A percentile compares a stretch with the other conserved stretches of the same genome.
Conservation (phyloP, 345 rosid genomes). For the Boechera divaricarpa region DNA sequence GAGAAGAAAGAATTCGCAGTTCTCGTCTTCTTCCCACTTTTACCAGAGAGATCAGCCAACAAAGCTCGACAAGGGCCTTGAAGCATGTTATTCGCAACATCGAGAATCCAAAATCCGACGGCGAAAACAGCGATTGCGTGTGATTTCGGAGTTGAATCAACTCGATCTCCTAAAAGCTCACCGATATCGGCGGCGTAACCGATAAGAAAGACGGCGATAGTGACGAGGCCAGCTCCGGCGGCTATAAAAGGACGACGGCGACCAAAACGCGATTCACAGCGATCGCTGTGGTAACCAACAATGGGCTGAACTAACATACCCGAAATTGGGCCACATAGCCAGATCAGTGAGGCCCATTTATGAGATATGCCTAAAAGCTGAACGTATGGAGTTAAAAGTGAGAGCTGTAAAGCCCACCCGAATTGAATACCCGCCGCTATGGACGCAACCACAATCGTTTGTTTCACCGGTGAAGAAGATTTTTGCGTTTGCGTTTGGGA, state of each 20-base stretch:
- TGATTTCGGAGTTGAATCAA: slow-evolving; percentile 44
- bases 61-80: slow-evolving; percentile 89
- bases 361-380: slow-evolving; percentile 84
- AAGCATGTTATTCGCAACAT: slow-evolving; percentile 86
- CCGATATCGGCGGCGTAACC: slow-evolving; percentile 85
- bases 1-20: slow-evolving; percentile 63
- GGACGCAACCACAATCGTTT: slow-evolving; percentile 64
- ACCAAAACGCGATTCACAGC: slow-evolving; percentile 67
- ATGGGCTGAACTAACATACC: slow-evolving; percentile 84
- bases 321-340: slow-evolving; percentile 92
- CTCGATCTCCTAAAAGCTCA: slow-evolving; percentile 53
- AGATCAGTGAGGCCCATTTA: slow-evolving; percentile 77
- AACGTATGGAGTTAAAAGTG: slow-evolving; percentile 77
- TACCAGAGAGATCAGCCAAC: slow-evolving; percentile 74
- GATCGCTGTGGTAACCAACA: slow-evolving; percentile 88
- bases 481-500: slow-evolving; percentile 22
- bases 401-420: slow-evolving; percentile 92
- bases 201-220: slow-evolving; percentile 64
- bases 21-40: slow-evolving; percentile 54
- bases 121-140: slow-evolving; percentile 69
- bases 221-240: slow-evolving; percentile 58
- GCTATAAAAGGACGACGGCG: slow-evolving; percentile 86
- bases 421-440: slow-evolving; percentile 85
- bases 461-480: slow-evolving; percentile 38
- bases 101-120: slow-evolving; percentile 85